Evolutionary conservation across 1,284 basidiomycete species (phyloP).

Genomic region (Malassezia restricta): DNA sequence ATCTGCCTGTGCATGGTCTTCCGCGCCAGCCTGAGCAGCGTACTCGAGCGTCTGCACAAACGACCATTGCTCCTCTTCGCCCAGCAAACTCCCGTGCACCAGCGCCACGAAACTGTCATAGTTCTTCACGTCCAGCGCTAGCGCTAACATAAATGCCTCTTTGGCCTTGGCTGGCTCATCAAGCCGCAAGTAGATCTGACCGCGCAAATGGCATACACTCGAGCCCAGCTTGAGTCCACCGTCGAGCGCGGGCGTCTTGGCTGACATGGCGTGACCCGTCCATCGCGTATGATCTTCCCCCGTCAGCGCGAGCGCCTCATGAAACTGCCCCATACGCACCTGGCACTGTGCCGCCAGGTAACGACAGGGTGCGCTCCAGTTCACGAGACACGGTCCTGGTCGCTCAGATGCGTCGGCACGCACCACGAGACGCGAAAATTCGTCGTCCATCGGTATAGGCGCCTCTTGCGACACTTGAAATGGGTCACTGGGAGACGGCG

Average conservation of each 20-base stretch:
- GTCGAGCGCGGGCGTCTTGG: conserved; percentile 35
- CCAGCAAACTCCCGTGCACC: conserved; percentile 61
- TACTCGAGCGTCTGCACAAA: conserved; percentile 78
- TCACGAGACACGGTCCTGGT: conserved; percentile 30
- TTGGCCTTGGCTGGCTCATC: conserved; percentile 80
- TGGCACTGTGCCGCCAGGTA: conserved; percentile 72
- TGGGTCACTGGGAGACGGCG: conserved; percentile 3
- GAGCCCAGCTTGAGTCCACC: conserved; percentile 47
- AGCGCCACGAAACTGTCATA: conserved; percentile 90
- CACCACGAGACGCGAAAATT: conserved; percentile 17
- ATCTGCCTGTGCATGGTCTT: conserved; percentile 53
- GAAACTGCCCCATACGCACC: conserved; percentile 82
- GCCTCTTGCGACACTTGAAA: background rate
- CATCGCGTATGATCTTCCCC: conserved; percentile 52
- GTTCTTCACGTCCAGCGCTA: conserved; percentile 88
- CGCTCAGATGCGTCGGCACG: background rate
- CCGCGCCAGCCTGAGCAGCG: conserved; percentile 59
- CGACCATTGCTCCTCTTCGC: conserved; percentile 60
- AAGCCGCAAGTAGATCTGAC: conserved; percentile 81
- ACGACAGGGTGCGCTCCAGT: conserved; percentile 32
- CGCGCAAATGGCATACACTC: conserved; percentile 71
- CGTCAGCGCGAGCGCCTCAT: conserved; percentile 80
- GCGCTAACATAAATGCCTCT: conserved; percentile 83
- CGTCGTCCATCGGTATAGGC: conserved; percentile 2
- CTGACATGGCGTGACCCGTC: conserved; percentile 19